Evolutionary conservation across 371 early-diverging fungal genomes (phyloP).

Genomic region (Mortierella sp.): DNA sequence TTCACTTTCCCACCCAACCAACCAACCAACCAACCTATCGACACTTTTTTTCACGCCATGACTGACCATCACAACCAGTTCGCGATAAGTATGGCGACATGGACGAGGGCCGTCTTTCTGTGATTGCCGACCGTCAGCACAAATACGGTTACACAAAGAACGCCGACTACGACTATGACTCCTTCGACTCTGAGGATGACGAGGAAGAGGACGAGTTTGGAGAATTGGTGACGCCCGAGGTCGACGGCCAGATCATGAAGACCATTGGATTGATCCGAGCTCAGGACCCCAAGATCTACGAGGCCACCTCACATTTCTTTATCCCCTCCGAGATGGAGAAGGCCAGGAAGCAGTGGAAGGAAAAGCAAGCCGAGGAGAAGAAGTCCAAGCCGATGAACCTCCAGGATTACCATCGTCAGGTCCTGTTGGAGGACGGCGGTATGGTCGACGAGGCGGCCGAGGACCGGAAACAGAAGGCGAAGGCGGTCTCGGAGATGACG

Average conservation of each 20-base stretch:
- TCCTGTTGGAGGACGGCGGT: conserved; percentile 80
- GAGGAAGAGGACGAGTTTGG: conserved; percentile 94
- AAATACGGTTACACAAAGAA: conserved; percentile 59
- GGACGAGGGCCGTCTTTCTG: conserved; percentile 49
- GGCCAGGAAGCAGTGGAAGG: conserved; percentile 73
- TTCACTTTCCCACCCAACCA: background rate
- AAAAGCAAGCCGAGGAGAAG: conserved; percentile 67
- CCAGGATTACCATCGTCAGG: conserved; percentile 84
- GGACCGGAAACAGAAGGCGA: conserved; percentile 31
- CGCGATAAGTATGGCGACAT: conserved; percentile 69
- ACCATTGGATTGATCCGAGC: conserved; percentile 87
- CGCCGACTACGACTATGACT: conserved; percentile 50
- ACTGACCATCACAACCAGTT: conserved; percentile 50
- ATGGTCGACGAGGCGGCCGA: conserved; percentile 69
- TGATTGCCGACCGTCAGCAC: conserved; percentile 60
- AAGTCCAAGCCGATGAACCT: conserved; percentile 72
- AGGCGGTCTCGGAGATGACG: conserved; percentile 63
- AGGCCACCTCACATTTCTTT: conserved; percentile 79
- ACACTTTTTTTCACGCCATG: background rate
- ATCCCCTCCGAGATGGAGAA: conserved; percentile 71
- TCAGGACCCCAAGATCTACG: conserved; percentile 88
- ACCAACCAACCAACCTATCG: no score
- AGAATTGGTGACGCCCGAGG: conserved; percentile 85
- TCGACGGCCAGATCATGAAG: conserved; percentile 93
- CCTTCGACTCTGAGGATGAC: conserved; percentile 61